phyloP scores from a whole-genome alignment of 768 basidiomycete genomes.

The Rhizopogon vesiculosus region DNA sequence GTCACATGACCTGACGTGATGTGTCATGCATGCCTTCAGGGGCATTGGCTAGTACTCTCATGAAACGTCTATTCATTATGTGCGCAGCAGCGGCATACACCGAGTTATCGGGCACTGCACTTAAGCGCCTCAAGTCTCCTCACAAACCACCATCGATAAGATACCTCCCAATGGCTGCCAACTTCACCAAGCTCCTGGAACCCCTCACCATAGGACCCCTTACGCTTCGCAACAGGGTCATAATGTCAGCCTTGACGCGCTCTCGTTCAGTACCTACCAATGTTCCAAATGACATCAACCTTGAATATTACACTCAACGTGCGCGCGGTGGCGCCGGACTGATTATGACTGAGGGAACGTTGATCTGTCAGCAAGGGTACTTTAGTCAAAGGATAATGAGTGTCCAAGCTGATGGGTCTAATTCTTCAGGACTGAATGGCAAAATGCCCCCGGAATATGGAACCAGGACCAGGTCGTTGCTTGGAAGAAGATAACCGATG shows the following conservation, averaged over 20 bases:
- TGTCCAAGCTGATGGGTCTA: neutral
- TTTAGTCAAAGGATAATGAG: neutral
- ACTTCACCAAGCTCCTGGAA: conserved; percentile 20
- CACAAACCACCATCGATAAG: neutral
- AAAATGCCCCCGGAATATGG: conserved; percentile 44
- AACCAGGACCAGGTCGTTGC: conserved; percentile 36
- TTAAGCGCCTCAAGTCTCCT: too few relatives aligned
- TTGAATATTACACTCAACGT: conserved; percentile 40
- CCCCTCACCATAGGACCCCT: conserved; percentile 34
- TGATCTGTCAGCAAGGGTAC: conserved; percentile 40
- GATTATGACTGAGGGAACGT: conserved; percentile 35
- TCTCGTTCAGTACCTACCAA: conserved; percentile 31
- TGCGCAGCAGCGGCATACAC: too few relatives aligned
- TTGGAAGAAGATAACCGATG: conserved; percentile 43
- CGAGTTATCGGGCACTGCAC: too few relatives aligned
- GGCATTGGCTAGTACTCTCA: too few relatives aligned
- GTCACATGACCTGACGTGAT: too few relatives aligned
- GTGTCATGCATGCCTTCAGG: too few relatives aligned
- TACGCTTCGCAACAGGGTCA: conserved; percentile 32
- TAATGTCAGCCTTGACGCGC: conserved; percentile 38
- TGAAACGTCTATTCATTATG: too few relatives aligned
- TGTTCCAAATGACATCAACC: conserved; percentile 34
- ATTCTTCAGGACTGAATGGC: conserved; percentile 35
- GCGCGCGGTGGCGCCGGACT: conserved; percentile 35
- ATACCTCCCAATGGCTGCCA: neutral